A percentile compares a stretch with the other conserved stretches of the same genome.
Evolutionary conservation across 83 land plant species (phyloP).

Genomic region (Picea engelmannii): DNA sequence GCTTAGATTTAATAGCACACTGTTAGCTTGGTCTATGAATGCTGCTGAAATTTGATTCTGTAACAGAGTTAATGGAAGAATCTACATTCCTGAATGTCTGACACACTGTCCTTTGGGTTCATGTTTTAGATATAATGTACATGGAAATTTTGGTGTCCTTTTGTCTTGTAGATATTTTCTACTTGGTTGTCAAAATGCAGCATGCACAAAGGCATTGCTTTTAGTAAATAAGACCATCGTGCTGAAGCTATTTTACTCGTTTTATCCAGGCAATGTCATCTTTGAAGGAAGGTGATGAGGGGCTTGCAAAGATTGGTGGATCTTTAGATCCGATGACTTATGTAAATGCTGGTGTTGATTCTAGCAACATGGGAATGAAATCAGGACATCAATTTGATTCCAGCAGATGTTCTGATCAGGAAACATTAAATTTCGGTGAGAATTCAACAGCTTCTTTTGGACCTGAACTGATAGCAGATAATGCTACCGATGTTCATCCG

Average conservation of each 20-base stretch:
- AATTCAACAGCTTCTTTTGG: slow-evolving; percentile 1
- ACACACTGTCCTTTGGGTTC: background rate
- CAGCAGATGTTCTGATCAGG: slow-evolving; percentile 6
- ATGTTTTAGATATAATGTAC: background rate
- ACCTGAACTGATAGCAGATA: slow-evolving; percentile 27
- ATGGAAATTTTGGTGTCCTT: slow-evolving; percentile 4
- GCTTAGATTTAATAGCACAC: background rate
- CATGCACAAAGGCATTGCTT: no score
- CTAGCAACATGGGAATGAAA: slow-evolving; percentile 17
- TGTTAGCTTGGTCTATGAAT: background rate
- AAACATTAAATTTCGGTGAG: slow-evolving; percentile 10
- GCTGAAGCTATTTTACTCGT: slow-evolving; percentile 6
- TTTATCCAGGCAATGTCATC: slow-evolving; percentile 55
- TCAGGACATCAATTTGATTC: slow-evolving; percentile 14
- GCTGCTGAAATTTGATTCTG: background rate
- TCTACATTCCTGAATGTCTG: background rate
- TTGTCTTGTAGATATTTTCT: background rate
- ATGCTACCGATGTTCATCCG: slow-evolving; percentile 17
- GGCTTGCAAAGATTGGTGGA: slow-evolving; percentile 47
- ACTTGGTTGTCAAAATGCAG: background rate
- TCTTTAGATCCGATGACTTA: slow-evolving; percentile 53
- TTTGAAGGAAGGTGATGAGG: slow-evolving; percentile 56
- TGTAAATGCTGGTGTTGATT: slow-evolving; percentile 31
- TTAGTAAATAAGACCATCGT: background rate
- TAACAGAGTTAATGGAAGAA: background rate